These are phyloP conservation scores for Ehretia macrophylla DNA, from an alignment of 257 asterid species.

Conservation along the genomic window DNA sequence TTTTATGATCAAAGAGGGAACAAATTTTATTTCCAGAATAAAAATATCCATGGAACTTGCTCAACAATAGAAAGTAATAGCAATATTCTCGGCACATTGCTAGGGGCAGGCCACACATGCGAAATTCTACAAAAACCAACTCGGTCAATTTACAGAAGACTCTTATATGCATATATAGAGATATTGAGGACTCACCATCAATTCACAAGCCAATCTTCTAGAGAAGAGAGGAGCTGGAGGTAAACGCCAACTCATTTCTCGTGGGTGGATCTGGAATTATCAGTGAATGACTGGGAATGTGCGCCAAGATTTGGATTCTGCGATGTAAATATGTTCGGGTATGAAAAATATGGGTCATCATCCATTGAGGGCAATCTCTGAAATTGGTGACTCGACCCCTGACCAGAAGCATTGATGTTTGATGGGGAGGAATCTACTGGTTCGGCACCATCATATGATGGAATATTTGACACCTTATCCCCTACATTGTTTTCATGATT, in stretches of 20 bases:
- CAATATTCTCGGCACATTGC: neutral
- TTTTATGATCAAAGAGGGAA: too few relatives aligned
- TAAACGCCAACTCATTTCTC: conserved; percentile 16
- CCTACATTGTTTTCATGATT: conserved; percentile 4
- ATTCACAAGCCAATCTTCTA: neutral
- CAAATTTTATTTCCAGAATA: too few relatives aligned
- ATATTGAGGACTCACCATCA: neutral
- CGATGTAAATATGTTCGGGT: conserved; percentile 67
- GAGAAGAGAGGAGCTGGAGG: conserved; percentile 6
- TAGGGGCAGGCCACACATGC: neutral
- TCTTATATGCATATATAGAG: too few relatives aligned
- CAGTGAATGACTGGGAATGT: conserved; percentile 37
- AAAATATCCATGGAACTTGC: neutral
- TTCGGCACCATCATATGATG: conserved; percentile 23
- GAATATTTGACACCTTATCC: conserved; percentile 19
- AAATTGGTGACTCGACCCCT: conserved; percentile 43
- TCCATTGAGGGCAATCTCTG: conserved; percentile 77
- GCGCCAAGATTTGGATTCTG: conserved; percentile 45
- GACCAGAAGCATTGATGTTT: conserved; percentile 19
- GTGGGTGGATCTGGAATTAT: conserved; percentile 31
- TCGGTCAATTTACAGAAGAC: conserved; percentile 10
- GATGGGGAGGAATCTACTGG: conserved; percentile 25
- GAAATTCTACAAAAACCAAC: neutral
- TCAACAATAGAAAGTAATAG: neutral
- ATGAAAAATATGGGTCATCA: conserved; percentile 65